Percentiles rank a stretch among this genome's conserved stretches.
Evolutionary conservation across 345 rosid species (phyloP).

Genomic region (Syzygium aromaticum): DNA sequence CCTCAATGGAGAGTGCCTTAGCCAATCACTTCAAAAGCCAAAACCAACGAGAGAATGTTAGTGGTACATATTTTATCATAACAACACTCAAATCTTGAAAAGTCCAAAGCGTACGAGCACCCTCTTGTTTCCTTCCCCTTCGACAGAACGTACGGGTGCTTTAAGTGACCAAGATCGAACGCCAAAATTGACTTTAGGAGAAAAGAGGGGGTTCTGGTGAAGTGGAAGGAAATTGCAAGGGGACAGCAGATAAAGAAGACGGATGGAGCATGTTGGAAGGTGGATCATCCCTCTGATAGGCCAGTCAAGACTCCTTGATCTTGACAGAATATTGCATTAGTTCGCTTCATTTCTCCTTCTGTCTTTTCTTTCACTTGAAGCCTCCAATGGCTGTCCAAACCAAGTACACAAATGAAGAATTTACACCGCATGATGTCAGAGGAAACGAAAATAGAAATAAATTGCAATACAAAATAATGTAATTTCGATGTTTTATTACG

Average conservation of each 20-base stretch:
- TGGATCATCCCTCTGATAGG: background rate
- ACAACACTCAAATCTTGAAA: background rate
- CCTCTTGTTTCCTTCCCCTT: background rate
- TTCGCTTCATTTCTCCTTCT: background rate
- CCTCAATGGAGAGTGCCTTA: background rate
- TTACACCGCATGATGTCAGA: background rate
- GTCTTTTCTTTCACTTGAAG: background rate
- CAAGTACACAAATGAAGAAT: background rate
- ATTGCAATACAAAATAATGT: background rate
- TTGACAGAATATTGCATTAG: background rate
- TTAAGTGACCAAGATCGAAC: constrained; percentile 15
- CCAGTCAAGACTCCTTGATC: background rate
- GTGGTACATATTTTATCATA: background rate
- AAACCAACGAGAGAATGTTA: background rate
- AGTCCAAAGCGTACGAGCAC: background rate
- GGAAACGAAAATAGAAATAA: background rate
- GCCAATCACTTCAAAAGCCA: background rate
- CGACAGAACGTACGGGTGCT: background rate
- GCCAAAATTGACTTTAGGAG: constrained; percentile 38
- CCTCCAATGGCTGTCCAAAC: background rate
- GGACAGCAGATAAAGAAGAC: background rate
- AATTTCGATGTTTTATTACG: background rate
- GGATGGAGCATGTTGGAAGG: background rate
- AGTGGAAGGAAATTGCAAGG: background rate
- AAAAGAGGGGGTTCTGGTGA: background rate